Percentiles rank a stretch among this genome's conserved stretches.
These are phyloP conservation scores for Paramarasmius palmivorus DNA, from an alignment of 1,284 basidiomycete species.

Conservation along the genomic window DNA sequence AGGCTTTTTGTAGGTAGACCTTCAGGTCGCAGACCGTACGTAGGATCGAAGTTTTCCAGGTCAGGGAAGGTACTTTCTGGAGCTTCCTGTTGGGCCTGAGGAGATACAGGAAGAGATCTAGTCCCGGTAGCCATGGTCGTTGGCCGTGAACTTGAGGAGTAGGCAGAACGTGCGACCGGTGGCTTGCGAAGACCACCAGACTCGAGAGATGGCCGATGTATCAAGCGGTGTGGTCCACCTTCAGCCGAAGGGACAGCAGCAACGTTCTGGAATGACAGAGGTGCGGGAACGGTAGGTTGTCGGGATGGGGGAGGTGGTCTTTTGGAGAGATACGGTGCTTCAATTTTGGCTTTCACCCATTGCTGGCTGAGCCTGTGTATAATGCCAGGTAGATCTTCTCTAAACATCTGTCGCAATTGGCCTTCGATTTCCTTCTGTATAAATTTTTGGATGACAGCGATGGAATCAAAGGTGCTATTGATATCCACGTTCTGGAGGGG, in stretches of 20 bases:
- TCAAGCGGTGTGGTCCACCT: conserved; percentile 22
- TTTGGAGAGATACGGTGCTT: conserved; percentile 72
- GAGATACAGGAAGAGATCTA: conserved; percentile 21
- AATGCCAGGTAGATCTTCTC: conserved; percentile 95
- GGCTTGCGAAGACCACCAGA: background rate
- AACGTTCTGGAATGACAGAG: conserved; percentile 19
- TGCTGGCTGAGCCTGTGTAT: conserved; percentile 95
- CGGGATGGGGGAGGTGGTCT: conserved; percentile 33
- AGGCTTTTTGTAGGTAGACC: conserved; percentile 77
- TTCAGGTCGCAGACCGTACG: conserved; percentile 95
- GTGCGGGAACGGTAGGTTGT: conserved; percentile 20
- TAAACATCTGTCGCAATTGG: conserved; percentile 96
- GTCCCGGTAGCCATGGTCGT: conserved; percentile 26
- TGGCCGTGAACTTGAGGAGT: conserved; percentile 36
- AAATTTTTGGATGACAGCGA: conserved; percentile 96
- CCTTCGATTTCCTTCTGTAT: conserved; percentile 97
- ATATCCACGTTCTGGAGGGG: conserved; percentile 98
- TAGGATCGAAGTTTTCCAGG: conserved; percentile 92
- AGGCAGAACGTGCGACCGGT: conserved; percentile 18
- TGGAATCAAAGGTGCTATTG: conserved; percentile 96
- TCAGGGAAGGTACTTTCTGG: conserved; percentile 68
- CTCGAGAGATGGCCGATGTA: background rate
- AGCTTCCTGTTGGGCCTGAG: conserved; percentile 31
- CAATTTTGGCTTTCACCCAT: conserved; percentile 89
- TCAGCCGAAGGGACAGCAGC: conserved; percentile 16